Evolutionary conservation across 2,329 filamentous ascomycete genomes (phyloP), one percentile per base, ranked within the genome.

Genomic region (Coniochaeta sp.): DNA sequence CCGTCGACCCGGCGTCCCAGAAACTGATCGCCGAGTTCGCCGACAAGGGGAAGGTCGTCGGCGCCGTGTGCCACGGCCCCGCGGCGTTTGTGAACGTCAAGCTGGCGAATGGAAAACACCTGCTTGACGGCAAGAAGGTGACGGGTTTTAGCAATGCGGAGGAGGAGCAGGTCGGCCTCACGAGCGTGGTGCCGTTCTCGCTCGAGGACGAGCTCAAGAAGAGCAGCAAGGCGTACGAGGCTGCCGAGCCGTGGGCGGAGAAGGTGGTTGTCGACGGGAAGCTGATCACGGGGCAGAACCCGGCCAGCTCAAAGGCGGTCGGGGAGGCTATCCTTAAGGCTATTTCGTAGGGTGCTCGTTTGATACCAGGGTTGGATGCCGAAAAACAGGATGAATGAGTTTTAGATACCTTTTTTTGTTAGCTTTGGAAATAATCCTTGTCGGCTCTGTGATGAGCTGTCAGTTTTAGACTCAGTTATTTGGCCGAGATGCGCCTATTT

Each of bases 21-120:
- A 74, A 79, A 62, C 73, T 90, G 38, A 84, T 87, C 67, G 74
- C 77, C 62, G 84, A 89, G 70, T 89, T 90, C 70, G 81, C 79
- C 67, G 74, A 76, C 42, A 77, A 79, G 3, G 82, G 80, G 63
- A 89, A 89, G 77, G 77, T 85, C 59, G 80, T 90, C 16, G 76
- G 83, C 0, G 84, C 87, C 3, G 86, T 90, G 54, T 90, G 88
- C 76, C 88, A 90, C 73, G 88, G 86, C 6, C 85, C 87, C 2
- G 82, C 82, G 3, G 88, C 81, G 14, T 76, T 90, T 17, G 77
- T 80, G 56, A 80, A 86, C 65, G 86, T 83, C 38, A 82, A 79
- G 66, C 67, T 79, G 22, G 64, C 73, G 5, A 74, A 79, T 62
- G 85, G 84, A 36, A 74, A 77, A 63, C 76, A 77, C 57, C 72